Base-by-base conservation (phyloP, 75 land plant genomes). In the Pseudotsuga menziesii region DNA sequence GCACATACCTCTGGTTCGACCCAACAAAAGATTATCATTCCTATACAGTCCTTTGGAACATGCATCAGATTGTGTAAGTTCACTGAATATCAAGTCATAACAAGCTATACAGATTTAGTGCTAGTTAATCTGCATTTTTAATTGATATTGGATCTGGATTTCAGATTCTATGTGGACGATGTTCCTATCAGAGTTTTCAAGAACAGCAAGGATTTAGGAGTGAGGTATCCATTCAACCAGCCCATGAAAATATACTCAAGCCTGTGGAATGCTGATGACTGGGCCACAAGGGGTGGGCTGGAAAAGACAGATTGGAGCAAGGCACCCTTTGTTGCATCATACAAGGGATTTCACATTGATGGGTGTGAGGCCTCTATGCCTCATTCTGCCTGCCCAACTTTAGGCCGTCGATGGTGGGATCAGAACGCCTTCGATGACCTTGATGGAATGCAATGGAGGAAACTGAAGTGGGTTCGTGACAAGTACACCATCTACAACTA, bases 191-290 rank as follows among this genome's bases (percentile, higher is more conserved):
- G 91, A 16, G 80, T 89, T 2, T 89, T 81, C 81, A 78, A 80
- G 73, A 89, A 89, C 86, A 87, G 78, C 81, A 72, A 67, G 64
- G 83, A 79, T 17, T 55, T 88, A 57, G 84, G 84, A 22, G 91
- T 88, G 57, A 52, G 87, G 6, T 89, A 70, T 74, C 89, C 86
- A 14, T 79, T 76, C 72, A 79, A 79, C 73, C 79, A 87, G 74
- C 89, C 91, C 29, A 88, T 89, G 86, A 78, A 79, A 57, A 73
- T 89, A 52, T 84, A 87, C 76, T 76, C 83, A 26, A 87, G 90
- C 83, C 52, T 87, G 26, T 89, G 91, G 91, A 87, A 89, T 69
- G 91, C 84, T n/a, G 90, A 87, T 27, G 74, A 81, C 54, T 89
- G 90, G 90, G 89, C 89, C 2, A 88, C 90, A 16, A 57, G 82